Evolutionary conservation across 345 rosid genomes (phyloP).

Genomic region (Eucalyptus cloeziana): DNA sequence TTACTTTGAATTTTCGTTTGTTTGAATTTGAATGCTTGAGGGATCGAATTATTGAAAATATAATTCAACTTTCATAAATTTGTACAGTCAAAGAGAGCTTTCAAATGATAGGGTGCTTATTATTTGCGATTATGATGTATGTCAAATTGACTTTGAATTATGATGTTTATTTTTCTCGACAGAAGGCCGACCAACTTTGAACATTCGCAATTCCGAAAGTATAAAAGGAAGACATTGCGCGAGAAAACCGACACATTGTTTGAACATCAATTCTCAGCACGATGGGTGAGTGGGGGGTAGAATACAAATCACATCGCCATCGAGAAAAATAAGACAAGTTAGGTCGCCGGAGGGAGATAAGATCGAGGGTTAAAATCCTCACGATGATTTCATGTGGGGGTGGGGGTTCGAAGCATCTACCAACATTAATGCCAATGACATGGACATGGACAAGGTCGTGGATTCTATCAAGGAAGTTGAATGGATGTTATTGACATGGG

Average conservation of each 20-base stretch:
- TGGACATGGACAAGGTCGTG: background rate
- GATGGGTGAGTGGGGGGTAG: background rate
- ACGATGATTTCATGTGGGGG: background rate
- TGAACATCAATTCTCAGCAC: background rate
- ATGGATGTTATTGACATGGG: background rate
- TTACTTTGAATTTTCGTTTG: background rate
- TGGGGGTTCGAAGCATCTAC: background rate
- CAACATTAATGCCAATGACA: background rate
- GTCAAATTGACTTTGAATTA: background rate
- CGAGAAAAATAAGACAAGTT: background rate
- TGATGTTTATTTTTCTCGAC: background rate
- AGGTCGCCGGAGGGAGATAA: background rate
- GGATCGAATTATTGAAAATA: background rate
- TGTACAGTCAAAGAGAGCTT: background rate
- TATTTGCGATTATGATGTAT: rapidly evolving
- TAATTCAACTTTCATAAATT: background rate
- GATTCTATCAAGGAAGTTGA: background rate
- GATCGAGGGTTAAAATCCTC: background rate
- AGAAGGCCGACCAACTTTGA: background rate
- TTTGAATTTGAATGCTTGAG: background rate
- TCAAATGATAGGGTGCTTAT: background rate
- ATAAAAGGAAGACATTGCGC: rapidly evolving
- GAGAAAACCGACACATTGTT: background rate
- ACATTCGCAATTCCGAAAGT: background rate
- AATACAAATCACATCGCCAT: background rate